phyloP scores from a whole-genome alignment of 106 monocot species.

The Chionographis japonica region DNA sequence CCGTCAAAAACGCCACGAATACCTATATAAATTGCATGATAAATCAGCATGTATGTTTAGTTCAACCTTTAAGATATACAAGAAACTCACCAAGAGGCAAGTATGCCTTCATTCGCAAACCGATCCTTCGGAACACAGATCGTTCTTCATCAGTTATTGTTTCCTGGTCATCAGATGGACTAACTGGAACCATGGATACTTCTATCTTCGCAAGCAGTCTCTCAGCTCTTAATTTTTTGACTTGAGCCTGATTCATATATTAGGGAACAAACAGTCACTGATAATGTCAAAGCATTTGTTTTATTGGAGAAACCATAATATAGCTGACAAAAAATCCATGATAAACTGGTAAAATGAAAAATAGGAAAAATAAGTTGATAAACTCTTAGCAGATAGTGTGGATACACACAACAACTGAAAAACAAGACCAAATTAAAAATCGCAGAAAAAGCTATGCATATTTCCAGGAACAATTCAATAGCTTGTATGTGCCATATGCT shows the following conservation, averaged over 20 bases:
- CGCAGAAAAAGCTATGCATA: too few relatives aligned
- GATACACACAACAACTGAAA: too few relatives aligned
- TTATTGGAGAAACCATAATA: too few relatives aligned
- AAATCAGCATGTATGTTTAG: constrained; percentile 2
- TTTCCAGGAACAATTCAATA: too few relatives aligned
- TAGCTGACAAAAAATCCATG: too few relatives aligned
- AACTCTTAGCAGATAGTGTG: too few relatives aligned
- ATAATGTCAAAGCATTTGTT: background rate
- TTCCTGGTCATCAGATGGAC: constrained; percentile 90
- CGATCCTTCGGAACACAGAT: constrained; percentile 93
- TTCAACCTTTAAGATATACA: background rate
- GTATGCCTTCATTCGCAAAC: constrained; percentile 90
- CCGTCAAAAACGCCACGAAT: constrained; percentile 99
- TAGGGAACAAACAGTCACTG: background rate
- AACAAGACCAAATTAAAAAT: too few relatives aligned
- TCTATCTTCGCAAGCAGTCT: constrained; percentile 82
- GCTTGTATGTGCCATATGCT: too few relatives aligned
- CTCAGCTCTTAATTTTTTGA: constrained; percentile 81
- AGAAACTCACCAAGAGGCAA: constrained; percentile 79
- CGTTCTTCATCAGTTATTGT: constrained; percentile 96
- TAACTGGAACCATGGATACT: constrained; percentile 80
- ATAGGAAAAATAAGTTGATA: too few relatives aligned
- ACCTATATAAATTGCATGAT: constrained; percentile 33
- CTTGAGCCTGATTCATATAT: constrained; percentile 47
- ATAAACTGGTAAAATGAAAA: too few relatives aligned